phyloP scores from a whole-genome alignment of 108 stramenopile species.

The Bacterosira constricta region DNA sequence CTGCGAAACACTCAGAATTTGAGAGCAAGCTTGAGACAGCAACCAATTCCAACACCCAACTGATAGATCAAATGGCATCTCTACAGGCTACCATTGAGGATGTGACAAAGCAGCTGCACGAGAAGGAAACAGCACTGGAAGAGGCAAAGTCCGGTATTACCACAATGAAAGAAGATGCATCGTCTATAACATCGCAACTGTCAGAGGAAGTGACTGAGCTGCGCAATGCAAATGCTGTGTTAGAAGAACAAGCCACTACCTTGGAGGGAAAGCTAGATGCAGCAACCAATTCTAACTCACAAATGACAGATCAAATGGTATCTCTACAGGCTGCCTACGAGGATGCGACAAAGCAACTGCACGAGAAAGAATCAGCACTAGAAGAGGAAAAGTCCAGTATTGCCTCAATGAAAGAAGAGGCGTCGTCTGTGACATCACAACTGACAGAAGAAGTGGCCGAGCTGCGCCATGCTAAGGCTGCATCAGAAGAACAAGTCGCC shows the following conservation, averaged over 20 bases:
- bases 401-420: background rate
- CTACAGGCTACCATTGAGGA: background rate
- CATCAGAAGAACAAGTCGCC: background rate
- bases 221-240: background rate
- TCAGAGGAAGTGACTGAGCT: background rate
- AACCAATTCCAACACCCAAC: background rate
- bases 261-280: background rate
- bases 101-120: background rate
- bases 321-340: background rate
- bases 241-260: background rate
- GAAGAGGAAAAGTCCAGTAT: background rate
- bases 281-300: background rate
- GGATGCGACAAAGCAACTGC: background rate
- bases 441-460: background rate
- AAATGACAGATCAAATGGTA: background rate
- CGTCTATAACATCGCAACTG: background rate
- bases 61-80: background rate
- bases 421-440: background rate
- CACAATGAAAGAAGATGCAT: background rate
- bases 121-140: background rate
- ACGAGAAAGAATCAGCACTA: background rate
- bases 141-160: background rate
- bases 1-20: too few species aligned
- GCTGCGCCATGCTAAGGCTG: background rate
- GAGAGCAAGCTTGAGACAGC: background rate